These are phyloP conservation scores for Boletus tylopilopsis DNA, from an alignment of 768 basidiomycete species.

Conservation along the genomic window DNA sequence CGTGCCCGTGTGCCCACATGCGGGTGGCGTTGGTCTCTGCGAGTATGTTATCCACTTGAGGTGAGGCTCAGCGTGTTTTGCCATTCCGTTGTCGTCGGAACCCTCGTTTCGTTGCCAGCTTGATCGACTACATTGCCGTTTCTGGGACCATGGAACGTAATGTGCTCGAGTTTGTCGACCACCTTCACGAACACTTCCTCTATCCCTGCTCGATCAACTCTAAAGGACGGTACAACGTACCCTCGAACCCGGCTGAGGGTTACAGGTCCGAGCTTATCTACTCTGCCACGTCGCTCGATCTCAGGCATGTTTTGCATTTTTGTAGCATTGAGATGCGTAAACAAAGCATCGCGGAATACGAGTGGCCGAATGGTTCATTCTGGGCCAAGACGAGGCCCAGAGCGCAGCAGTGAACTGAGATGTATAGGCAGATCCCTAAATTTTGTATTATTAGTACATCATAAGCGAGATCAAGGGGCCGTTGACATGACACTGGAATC, in stretches of 20 bases:
- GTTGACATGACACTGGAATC: no score
- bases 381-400: slow-evolving; percentile 20
- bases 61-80: slow-evolving; percentile 28
- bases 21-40: slow-evolving; percentile 92
- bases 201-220: slow-evolving; percentile 85
- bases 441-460: slow-evolving; percentile 1
- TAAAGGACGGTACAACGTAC: slow-evolving; percentile 85
- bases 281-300: background rate
- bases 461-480: background rate
- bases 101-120: slow-evolving; percentile 36
- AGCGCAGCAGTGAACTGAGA: slow-evolving; percentile 1
- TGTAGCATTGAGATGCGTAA: slow-evolving; percentile 87
- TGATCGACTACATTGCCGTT: slow-evolving; percentile 92
- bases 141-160: slow-evolving; percentile 93
- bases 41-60: slow-evolving; percentile 90
- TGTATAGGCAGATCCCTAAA: background rate
- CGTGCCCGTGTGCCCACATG: slow-evolving; percentile 91
- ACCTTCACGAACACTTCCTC: slow-evolving; percentile 91
- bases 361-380: slow-evolving; percentile 72
- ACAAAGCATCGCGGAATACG: slow-evolving; percentile 74
- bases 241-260: slow-evolving; percentile 68
- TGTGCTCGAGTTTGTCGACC: slow-evolving; percentile 87
- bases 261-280: slow-evolving; percentile 38
- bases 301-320: background rate
- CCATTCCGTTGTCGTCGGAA: background rate